Base-by-base conservation (phyloP, 1,284 basidiomycete species). In the Singerocomus inundabilis region DNA sequence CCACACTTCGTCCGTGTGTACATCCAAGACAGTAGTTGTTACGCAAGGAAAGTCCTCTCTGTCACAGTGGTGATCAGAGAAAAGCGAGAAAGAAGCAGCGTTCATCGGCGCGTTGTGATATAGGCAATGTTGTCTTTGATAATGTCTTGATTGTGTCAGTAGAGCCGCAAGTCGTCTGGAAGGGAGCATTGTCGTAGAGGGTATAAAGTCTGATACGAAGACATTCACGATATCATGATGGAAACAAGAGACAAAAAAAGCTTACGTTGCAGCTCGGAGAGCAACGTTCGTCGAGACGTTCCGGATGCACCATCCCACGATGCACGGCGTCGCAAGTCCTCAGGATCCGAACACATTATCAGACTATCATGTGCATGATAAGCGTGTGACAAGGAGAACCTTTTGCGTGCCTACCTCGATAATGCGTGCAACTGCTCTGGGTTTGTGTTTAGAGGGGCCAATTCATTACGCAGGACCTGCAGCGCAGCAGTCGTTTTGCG, bases 1-100 rank as follows among this genome's bases (percentile, higher is more conserved):
- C 95, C 96, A 99, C 12, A 99, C 93, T 68, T 99, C 93, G 64
- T 98, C 92, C 12, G 77, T 79, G 69, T 99, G 96, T 29, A 87
- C 90, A 35, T 85, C 79, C 41, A 98, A 73, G 35, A 94, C 85
- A 24, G 88, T 85, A 2, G 92, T 93, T 8, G 90, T 93, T 26
- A 87, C 75, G 28, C 82, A 81, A 11, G 96, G 96, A 72, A 99
- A 98, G 34, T 81, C 79, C 37, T 81, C 79, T 61, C 85, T 81
- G 55, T 85, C 82, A 70, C 93, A 95, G 38, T 77, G 72, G 67
- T 97, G 93, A 67, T 99, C 93, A 44, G 78, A 78, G 61, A 95
- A 92, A 35, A 99, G 73, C 11, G 93, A 94, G 65, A 90, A 86
- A 42, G 81, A 74, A 31, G 79, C 72, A 15, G 77, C 64, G 52